Evolutionary conservation across 2,329 filamentous ascomycete species (phyloP), one percentile per base, ranked within the genome.

Genomic region (Phialophora tarda): DNA sequence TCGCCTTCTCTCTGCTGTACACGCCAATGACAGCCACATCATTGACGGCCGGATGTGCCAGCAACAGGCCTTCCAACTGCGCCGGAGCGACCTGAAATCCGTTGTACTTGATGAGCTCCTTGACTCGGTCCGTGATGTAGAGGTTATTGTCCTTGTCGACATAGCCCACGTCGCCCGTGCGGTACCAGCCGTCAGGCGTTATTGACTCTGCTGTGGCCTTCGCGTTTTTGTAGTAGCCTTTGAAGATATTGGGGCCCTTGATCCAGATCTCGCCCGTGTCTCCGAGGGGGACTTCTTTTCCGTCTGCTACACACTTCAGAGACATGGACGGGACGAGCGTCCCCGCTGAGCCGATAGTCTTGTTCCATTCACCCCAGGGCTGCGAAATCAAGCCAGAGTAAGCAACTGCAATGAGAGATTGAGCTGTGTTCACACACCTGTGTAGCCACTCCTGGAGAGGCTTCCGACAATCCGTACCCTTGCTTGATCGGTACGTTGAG

Each of bases 381-480:
- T 92, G 91, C 38, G 38, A 7, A 44, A 44, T n/a, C 0, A n/a
- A 44, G 38, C 38, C 14, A n/a, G 17, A 41, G 38, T 44, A n/a
- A 44, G 8, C 86, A 5, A 41, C 21, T 26, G 44, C 30, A 8
- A 54, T 0, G 92, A 88, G n/a, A 93, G 77, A 44, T n/a, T 6
- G 28, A 48, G 84, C 86, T 12, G 93, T 91, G 88, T 32, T 87
- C 85, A 82, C 91, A 88, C 10, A 84, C 80, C 77, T 67, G 65
- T 23, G 55, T 17, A 38, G 53, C 57, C 24, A 65, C 59, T 28
- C 88, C 89, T 0, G 93, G 93, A 28, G 89, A 89, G 14, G 92
- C 95, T 80, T 97, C 93, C 4, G 89, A 92, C 7, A 97, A 83
- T 0, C 93, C 93, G 74, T 96, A 97, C 23, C 69, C 93, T 79